Evolutionary conservation across 768 basidiomycete genomes (phyloP).

Genomic region (Antrodiella citrinella): DNA sequence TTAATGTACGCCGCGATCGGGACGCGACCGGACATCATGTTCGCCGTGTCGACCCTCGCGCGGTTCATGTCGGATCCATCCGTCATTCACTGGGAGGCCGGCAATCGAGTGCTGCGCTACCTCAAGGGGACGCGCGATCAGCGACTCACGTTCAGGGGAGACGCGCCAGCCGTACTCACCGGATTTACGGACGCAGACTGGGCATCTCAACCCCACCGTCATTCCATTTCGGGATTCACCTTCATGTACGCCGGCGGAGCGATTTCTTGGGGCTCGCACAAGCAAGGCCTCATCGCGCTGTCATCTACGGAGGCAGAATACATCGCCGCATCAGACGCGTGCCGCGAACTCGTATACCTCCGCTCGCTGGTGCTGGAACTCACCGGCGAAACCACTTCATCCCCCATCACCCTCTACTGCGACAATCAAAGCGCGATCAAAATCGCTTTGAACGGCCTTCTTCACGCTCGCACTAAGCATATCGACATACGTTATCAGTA

Average conservation of each 20-base stretch:
- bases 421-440: conserved; percentile 18
- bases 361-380: conserved; percentile 6
- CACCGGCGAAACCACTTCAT: conserved; percentile 5
- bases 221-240: conserved; percentile 30
- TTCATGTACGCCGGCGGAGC: conserved; percentile 25
- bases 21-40: conserved; percentile 25
- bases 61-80: conserved; percentile 15
- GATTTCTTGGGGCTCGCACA: conserved; percentile 28
- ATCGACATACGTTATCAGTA: conserved; percentile 29
- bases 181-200: conserved; percentile 18
- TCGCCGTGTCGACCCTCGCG: conserved; percentile 15
- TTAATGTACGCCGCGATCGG: conserved; percentile 24
- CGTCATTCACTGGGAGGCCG: conserved; percentile 12
- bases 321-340: conserved; percentile 25
- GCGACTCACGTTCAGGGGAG: conserved; percentile 2
- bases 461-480: conserved; percentile 28
- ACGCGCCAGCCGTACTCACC: not conserved
- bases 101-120: conserved; percentile 18
- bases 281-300: conserved; percentile 27
- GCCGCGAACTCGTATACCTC: conserved; percentile 19
- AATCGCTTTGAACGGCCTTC: conserved; percentile 17
- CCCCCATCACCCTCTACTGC: conserved; percentile 7
- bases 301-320: conserved; percentile 31
- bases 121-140: conserved; percentile 16
- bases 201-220: conserved; percentile 13